Evolutionary conservation across 148 eudicot genomes (phyloP), one percentile per base, ranked within the genome.

Genomic region (Chenopodium album): DNA sequence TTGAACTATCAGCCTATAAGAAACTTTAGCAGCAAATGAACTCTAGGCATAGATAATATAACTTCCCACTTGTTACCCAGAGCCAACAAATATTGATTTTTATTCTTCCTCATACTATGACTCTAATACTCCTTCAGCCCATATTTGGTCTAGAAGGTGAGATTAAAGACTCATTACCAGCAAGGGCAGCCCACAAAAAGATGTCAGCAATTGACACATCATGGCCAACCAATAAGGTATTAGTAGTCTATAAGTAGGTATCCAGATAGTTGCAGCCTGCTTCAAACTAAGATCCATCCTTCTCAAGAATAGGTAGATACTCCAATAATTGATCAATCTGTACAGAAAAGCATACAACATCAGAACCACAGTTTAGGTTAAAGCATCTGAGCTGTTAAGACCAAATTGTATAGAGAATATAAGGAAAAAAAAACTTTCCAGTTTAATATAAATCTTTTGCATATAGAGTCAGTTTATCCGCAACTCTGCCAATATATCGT

Each of bases 281-380:
- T 85, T 96, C 99, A 85, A 92, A 94, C 56, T 96, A 93, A 34
- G 95, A 87, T 50, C 99, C 97, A 68, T 83, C 87, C 85, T 78
- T 23, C 23, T 23, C 23, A 23, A 96, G 86, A 28, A 94, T 76
- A 34, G 89, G 82, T 31, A 91, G 37, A 34, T 34, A 31, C 32
- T 31, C 2, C 32, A 31, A 31, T 2, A 31, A 31, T 31, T 1
- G 32, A 31, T 31, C 32, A 31, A 31, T 31, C 32, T 31, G 32
- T 31, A 31, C 32, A 31, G 32, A 31, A 1, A 1, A 31, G 32
- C 32, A 31, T 31, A 34, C 34, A 69, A 20, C 9, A 34, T 28
- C 28, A 62, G 63, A 64, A 65, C 62, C 2, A 16, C 1, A 76
- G 10, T 3, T 52, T 19, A 34, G n/a, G 47, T 2, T 34, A 50